Conservation (phyloP, 2,329 filamentous ascomycete species). For the Fusarium citri region DNA sequence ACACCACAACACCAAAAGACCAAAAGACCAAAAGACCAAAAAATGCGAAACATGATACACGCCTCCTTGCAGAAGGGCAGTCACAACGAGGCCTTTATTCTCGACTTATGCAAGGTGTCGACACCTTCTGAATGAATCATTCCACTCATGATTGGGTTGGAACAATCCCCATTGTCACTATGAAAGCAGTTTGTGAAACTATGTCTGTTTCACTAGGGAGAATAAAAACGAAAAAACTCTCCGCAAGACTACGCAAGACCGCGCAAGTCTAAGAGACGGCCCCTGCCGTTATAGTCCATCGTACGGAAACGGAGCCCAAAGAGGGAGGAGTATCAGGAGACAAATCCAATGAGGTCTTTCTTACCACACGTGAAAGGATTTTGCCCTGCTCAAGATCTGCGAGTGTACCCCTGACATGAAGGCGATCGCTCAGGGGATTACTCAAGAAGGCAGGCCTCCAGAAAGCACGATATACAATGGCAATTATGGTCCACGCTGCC, state of each 20-base stretch:
- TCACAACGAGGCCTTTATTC: slow-evolving; percentile 9
- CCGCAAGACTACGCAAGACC: slow-evolving; percentile 1
- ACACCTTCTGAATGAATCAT: slow-evolving; percentile 7
- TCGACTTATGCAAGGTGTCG: slow-evolving; percentile 18
- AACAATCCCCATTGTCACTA: slow-evolving; percentile 5
- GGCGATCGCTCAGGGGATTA: slow-evolving; percentile 39
- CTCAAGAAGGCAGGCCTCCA: slow-evolving; percentile 27
- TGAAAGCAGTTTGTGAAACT: slow-evolving; percentile 39
- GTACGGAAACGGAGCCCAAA: slow-evolving; percentile 27
- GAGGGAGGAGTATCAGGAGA: slow-evolving; percentile 35
- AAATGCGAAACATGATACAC: slow-evolving; percentile 38
- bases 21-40: slow-evolving; percentile 40
- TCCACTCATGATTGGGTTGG: slow-evolving; percentile 29
- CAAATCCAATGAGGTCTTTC: slow-evolving; percentile 24
- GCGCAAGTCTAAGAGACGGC: slow-evolving; percentile 7
- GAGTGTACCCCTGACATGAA: slow-evolving; percentile 23
- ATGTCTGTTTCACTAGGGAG: slow-evolving; percentile 38
- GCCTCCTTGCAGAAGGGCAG: slow-evolving; percentile 14
- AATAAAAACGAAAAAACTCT: slow-evolving; percentile 16
- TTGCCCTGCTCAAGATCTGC: slow-evolving; percentile 32
- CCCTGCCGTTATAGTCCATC: slow-evolving; percentile 2
- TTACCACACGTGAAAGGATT: slow-evolving; percentile 18
- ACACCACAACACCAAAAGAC: slow-evolving; percentile 37
- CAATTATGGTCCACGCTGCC: slow-evolving; percentile 23
- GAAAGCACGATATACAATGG: slow-evolving; percentile 21